Evolutionary conservation across 371 early-diverging fungal genomes (phyloP), one percentile per base, ranked within the genome.

Genomic region (Saksenaea vasiformis): DNA sequence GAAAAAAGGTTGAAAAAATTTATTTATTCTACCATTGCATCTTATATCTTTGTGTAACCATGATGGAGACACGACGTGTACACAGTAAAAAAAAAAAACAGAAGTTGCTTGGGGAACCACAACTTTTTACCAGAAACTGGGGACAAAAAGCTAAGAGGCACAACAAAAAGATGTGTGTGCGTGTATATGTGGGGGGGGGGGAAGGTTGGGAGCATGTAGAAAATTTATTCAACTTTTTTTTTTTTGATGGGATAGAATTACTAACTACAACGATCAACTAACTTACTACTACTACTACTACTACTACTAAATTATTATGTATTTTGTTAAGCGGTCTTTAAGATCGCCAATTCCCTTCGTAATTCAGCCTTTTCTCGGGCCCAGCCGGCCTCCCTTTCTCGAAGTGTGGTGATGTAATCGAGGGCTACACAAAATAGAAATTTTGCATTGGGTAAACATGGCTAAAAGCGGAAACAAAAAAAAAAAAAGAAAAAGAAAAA

Each of bases 281-380:
- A n/a, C n/a, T 22, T 9, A 47, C 51, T 2, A 31, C 31, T 4
- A 31, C 31, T 2, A 31, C 31, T 4, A 31, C 31, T 31, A 31
- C 31, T 31, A 31, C 31, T 31, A 31, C 31, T 31, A 31, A 31
- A 31, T 31, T 47, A 47, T 47, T 47, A 47, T 47, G 8, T 47
- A 47, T n/a, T n/a, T n/a, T 22, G 51, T 22, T 47, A 47, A 47
- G 51, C 22, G 51, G 51, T 47, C 27, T 47, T 47, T 10, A 47
- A 22, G 51, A 47, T 47, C 17, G 51, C 51, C 51, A 47, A 47
- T 22, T 47, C 51, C 22, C 51, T 47, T 47, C 51, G 51, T 47
- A 47, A 47, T 47, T 47, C 51, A 47, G 51, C 51, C 11, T 47
- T 47, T 47, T 47, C 51, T 47, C 51, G 51, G 17, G 51, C 51